phyloP scores from a whole-genome alignment of 1,139 yeast genomes.

The Yamadazyma aaseri region DNA sequence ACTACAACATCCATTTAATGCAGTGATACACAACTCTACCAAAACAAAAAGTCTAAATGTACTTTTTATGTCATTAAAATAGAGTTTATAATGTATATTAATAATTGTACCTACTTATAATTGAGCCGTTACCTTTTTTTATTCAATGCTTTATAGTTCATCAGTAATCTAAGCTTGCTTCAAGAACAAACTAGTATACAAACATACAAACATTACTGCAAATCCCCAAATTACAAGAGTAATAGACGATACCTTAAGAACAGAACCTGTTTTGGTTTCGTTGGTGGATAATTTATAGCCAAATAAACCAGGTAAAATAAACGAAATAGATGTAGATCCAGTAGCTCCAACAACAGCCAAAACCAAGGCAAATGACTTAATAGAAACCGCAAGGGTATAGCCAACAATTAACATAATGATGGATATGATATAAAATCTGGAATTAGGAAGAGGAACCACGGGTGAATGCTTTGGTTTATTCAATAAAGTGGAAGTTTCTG shows the following conservation, averaged over 20 bases:
- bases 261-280: slow-evolving; percentile 21
- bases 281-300: slow-evolving; percentile 46
- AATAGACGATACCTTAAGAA: slow-evolving; percentile 29
- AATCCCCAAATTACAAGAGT: slow-evolving; percentile 43
- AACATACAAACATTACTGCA: slow-evolving; percentile 40
- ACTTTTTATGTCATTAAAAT: neutral
- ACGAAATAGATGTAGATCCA: slow-evolving; percentile 59
- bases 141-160: too few species aligned
- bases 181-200: slow-evolving; percentile 35
- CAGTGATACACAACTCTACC: neutral
- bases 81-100: slow-evolving; percentile 7
- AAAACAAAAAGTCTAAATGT: neutral
- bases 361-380: slow-evolving; percentile 54
- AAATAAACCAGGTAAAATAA: slow-evolving; percentile 58
- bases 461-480: slow-evolving; percentile 15
- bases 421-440: slow-evolving; percentile 50
- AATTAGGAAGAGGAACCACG: slow-evolving; percentile 51
- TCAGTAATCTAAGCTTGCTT: slow-evolving; percentile 9
- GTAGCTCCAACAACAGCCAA: slow-evolving; percentile 61
- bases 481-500: slow-evolving; percentile 7
- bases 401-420: slow-evolving; percentile 41
- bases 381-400: slow-evolving; percentile 43
- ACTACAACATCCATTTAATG: neutral
- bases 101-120: too few species aligned
- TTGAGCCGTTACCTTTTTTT: too few species aligned